A percentile compares a stretch with the other conserved stretches of the same genome.
Conservation (phyloP, 2,329 filamentous ascomycete species). For the Colletotrichum abscissum region DNA sequence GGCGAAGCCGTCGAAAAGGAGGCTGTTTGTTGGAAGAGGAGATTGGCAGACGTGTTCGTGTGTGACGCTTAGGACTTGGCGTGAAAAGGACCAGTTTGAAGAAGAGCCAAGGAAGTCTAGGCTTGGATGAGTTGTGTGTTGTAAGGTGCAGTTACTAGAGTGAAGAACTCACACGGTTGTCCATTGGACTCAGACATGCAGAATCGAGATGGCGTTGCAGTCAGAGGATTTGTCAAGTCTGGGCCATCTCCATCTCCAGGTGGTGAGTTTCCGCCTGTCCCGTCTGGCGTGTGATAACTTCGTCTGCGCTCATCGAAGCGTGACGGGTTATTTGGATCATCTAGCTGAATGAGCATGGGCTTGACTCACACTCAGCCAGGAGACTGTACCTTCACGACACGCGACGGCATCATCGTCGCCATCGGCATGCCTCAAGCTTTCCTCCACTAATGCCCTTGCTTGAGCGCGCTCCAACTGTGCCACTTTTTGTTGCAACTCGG, state of each 20-base stretch:
- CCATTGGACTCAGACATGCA: constrained; percentile 24
- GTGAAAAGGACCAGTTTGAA: constrained; percentile 67
- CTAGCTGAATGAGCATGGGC: background rate
- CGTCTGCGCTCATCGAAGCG: background rate
- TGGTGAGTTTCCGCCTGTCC: background rate
- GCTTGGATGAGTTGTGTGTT: background rate
- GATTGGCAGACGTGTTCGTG: constrained; percentile 58
- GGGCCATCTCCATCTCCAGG: background rate
- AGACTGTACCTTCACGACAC: background rate
- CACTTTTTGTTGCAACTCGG: constrained; percentile 24
- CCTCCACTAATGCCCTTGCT: constrained; percentile 3
- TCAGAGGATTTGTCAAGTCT: constrained; percentile 26
- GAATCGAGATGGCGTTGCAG: constrained; percentile 11
- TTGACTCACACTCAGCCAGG: no score
- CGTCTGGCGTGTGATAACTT: constrained; percentile 1
- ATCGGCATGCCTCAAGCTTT: constrained; percentile 1
- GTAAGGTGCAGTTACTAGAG: background rate
- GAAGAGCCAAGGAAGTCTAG: constrained; percentile 64
- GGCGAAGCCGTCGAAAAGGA: constrained; percentile 62
- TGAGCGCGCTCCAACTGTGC: constrained; percentile 15
- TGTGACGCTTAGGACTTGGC: constrained; percentile 59
- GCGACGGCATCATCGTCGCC: background rate
- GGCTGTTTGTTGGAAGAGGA: constrained; percentile 53
- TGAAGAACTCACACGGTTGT: background rate
- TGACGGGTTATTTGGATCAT: background rate